Evolutionary conservation across 2,329 filamentous ascomycete genomes (phyloP), one percentile per base, ranked within the genome.

Genomic region (Cladophialophora carrionii): DNA sequence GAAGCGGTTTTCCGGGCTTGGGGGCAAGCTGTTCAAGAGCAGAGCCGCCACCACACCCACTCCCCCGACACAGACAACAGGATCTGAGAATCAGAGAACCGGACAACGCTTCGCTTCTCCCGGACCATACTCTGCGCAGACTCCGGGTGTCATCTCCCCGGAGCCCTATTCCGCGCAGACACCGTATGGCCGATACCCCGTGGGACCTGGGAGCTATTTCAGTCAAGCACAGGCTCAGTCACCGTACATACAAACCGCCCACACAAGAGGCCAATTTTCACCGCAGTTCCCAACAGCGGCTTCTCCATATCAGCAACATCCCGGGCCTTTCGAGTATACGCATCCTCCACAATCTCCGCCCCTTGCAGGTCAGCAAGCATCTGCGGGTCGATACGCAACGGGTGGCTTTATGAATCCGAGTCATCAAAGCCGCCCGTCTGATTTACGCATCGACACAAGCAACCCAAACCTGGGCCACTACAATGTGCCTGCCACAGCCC

Each of bases 1-100:
- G 65, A 71, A 70, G 54, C 56, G 69, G 17, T 71, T 70, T 31
- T 71, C 69, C 4, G 69, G 65, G 3, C 31, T 70, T 24, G 66
- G 66, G 43, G 57, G 55, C 22, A 53, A 55, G 43, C 51, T 71
- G 4, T 69, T 65, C 57, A 65, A 65, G 54, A 63, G 57, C 41
- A 61, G 41, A 31, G 56, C 55, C 4, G 57, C 63, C 24, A 55
- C 56, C 5, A 53, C 52, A 14, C 41, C 63, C 9, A 53, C 41
- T 29, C 43, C 56, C 34, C 14, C 62, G 12, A 51, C 37, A 37
- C 58, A 56, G 24, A 56, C 56, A 9, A 46, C 49, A 10, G 57
- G 34, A 9, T 46, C 29, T n/a, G 57, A 49, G 9, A 31, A 57
- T 12, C 57, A 62, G 8, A 41, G 29, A 7, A 37, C 61, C 8